phyloP scores from a whole-genome alignment of 768 basidiomycete species.

The Sistotremastrum suecicum region DNA sequence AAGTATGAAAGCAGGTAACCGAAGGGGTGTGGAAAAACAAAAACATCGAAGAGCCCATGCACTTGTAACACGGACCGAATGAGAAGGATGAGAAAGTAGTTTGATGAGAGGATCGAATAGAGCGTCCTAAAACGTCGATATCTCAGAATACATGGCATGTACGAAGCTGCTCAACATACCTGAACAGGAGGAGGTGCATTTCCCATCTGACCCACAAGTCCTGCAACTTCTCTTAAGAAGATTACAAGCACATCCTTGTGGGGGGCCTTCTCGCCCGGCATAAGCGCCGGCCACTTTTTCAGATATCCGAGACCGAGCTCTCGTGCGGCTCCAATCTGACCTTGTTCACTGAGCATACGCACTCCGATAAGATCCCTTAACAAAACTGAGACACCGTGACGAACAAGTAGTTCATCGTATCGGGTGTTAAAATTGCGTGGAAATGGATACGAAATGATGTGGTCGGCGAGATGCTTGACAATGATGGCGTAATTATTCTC shows the following conservation, averaged over 20 bases:
- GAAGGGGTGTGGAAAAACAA: slow-evolving; percentile 78
- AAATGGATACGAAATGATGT: slow-evolving; percentile 47
- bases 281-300: slow-evolving; percentile 85
- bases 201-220: slow-evolving; percentile 76
- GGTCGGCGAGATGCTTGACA: slow-evolving; percentile 61
- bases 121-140: slow-evolving; percentile 40
- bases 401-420: slow-evolving; percentile 60
- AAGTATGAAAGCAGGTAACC: slow-evolving; percentile 67
- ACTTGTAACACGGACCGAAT: slow-evolving; percentile 74
- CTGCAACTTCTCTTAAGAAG: slow-evolving; percentile 71
- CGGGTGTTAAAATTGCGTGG: slow-evolving; percentile 35
- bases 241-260: slow-evolving; percentile 53
- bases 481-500: slow-evolving; percentile 76
- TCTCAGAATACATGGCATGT: slow-evolving; percentile 3
- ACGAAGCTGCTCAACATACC: slow-evolving; percentile 21
- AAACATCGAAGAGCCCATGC: slow-evolving; percentile 85
- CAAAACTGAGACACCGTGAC: slow-evolving; percentile 62
- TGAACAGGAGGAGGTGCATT: slow-evolving; percentile 86
- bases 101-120: slow-evolving; percentile 75
- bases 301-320: slow-evolving; percentile 73
- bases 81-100: slow-evolving; percentile 74
- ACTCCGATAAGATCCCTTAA: slow-evolving; percentile 79
- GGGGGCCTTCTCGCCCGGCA: slow-evolving; percentile 73
- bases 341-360: slow-evolving; percentile 84
- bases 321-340: slow-evolving; percentile 81